Evolutionary conservation across 139 green algal genomes (phyloP), one percentile per base, ranked within the genome.

Genomic region (Chlorella sp.): DNA sequence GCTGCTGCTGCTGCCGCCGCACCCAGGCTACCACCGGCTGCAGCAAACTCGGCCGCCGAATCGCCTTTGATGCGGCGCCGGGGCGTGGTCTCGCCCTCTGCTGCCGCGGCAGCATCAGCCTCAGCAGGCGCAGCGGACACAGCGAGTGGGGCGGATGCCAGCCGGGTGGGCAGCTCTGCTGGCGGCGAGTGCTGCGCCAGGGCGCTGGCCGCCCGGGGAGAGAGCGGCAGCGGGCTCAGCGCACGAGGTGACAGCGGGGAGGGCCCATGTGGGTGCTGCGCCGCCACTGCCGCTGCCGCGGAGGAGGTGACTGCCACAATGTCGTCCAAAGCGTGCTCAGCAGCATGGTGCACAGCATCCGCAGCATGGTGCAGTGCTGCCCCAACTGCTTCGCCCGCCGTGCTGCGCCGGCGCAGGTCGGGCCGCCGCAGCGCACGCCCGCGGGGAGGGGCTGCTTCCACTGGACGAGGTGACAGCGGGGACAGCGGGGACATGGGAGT

Each of bases 221-320:
- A 60, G 12, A 60, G 21, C 56, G 6, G 56, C 32, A 23, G 74
- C 56, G 32, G 47, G 23, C 20, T 21, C 34, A 60, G 51, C 30
- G 34, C 56, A 28, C 38, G 65, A 0, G 65, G 80, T 3, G 80
- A 68, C 67, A 79, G 80, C 67, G 67, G 65, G 2, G 67, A 1
- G 12, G 32, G 68, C 30, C 81, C 79, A 41, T 89, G 70, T 0
- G 85, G 85, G 80, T 89, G 57, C 78, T 89, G 85, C 56, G 69
- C 75, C 5, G 78, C 39, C 30, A 82, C 60, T 0, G 44, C 65
- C 2, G 85, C 85, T 9, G 85, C 79, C 12, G 78, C 85, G 1
- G 67, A 32, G 20, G 36, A 62, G 34, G 80, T 55, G 9, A 83
- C 69, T 1, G 57, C 26, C 32, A 87, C 23, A 4, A 60, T 70